These are phyloP conservation scores for Arabidopsis arenosa DNA, from an alignment of 345 rosid genomes.

Conservation along the genomic window DNA sequence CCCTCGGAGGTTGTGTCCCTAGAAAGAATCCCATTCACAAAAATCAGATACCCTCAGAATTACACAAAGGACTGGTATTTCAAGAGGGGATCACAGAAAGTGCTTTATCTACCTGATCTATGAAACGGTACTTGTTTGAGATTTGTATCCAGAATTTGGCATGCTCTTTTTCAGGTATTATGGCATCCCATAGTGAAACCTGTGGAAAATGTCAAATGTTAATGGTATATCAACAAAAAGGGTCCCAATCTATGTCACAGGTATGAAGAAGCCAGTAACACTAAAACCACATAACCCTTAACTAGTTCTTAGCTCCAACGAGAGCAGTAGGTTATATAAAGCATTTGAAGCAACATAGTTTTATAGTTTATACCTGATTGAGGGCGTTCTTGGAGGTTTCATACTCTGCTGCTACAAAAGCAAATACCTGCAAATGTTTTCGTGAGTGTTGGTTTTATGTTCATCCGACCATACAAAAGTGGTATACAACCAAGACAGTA, in stretches of 20 bases:
- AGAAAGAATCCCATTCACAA: slow-evolving; percentile 28
- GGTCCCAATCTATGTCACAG: background rate
- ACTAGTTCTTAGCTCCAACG: background rate
- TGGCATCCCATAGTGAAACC: slow-evolving; percentile 97
- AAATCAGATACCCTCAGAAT: slow-evolving; percentile 14
- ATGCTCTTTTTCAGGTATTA: slow-evolving; percentile 76
- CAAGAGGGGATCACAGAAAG: background rate
- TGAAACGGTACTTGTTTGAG: slow-evolving; percentile 86
- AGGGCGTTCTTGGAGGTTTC: slow-evolving; percentile 74
- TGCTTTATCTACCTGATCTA: slow-evolving; percentile 69
- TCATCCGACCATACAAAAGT: background rate
- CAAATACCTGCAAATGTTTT: slow-evolving; percentile 64
- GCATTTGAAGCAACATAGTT: slow-evolving; percentile 7
- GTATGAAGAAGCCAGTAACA: slow-evolving; percentile 5
- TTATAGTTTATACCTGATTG: slow-evolving; percentile 74
- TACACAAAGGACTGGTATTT: background rate
- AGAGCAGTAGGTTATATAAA: background rate
- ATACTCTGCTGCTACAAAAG: slow-evolving; percentile 91
- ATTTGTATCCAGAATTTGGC: slow-evolving; percentile 86
- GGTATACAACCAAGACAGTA: slow-evolving; percentile 1
- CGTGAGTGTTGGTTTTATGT: slow-evolving; percentile 8
- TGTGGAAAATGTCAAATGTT: slow-evolving; percentile 31
- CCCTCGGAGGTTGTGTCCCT: slow-evolving; percentile 90
- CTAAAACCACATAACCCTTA: slow-evolving; percentile 4
- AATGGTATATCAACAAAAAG: background rate